These are phyloP conservation scores for Colletotrichum brevisporum DNA, from an alignment of 2,329 filamentous ascomycete species.

Conservation along the genomic window DNA sequence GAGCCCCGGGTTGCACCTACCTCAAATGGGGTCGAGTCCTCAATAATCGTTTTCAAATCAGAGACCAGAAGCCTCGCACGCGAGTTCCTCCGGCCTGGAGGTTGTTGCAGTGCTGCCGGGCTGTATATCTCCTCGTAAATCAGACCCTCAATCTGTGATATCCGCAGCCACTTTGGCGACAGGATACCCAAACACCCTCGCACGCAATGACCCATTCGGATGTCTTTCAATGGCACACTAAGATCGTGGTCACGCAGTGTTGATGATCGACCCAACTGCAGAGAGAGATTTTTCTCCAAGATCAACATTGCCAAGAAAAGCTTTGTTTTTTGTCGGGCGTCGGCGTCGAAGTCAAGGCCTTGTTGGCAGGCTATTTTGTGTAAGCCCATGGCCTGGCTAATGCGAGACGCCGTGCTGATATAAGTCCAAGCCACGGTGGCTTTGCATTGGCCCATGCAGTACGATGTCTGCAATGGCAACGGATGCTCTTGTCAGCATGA, in stretches of 20 bases:
- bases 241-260: neutral
- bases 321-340: constrained; percentile 1
- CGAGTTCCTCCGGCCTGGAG: neutral
- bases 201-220: neutral
- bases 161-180: neutral
- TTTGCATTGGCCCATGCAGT: neutral
- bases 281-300: neutral
- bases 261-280: neutral
- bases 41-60: neutral
- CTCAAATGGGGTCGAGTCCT: neutral
- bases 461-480: neutral
- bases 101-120: neutral
- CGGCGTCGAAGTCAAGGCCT: neutral
- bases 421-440: constrained; percentile 1
- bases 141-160: neutral
- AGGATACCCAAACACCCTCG: neutral
- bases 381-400: neutral
- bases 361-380: neutral
- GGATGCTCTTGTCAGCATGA: neutral
- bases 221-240: neutral
- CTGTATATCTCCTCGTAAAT: constrained; percentile 9
- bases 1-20: neutral
- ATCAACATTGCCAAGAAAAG: neutral
- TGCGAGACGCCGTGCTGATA: neutral
- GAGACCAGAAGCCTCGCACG: neutral